Percentiles rank a stretch among this genome's conserved stretches.
phyloP scores from a whole-genome alignment of 805 yeast species.

The Tetrapisispora namnaoensis region DNA sequence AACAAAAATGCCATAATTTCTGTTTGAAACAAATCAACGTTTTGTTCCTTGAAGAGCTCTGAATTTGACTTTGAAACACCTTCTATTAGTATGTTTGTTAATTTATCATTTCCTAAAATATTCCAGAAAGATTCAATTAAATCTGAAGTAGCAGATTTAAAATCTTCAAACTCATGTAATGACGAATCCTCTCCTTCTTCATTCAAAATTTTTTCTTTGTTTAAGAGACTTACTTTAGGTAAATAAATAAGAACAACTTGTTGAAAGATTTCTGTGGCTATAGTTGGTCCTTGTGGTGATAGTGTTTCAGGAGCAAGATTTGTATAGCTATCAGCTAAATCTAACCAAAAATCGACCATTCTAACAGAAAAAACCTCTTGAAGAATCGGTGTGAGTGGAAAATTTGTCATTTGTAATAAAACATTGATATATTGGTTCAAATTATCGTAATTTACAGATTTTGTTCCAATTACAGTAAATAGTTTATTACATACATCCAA shows the following conservation, averaged over 20 bases:
- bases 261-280: constrained; percentile 35
- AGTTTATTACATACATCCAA: constrained; percentile 27
- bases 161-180: constrained; percentile 49
- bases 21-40: constrained; percentile 19
- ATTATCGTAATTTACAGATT: constrained; percentile 4
- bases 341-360: constrained; percentile 61
- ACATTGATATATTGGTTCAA: constrained; percentile 36
- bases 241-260: constrained; percentile 56
- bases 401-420: constrained; percentile 43
- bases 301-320: constrained; percentile 29
- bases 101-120: constrained; percentile 40
- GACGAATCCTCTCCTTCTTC: constrained; percentile 18
- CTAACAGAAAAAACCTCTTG: constrained; percentile 50
- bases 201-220: constrained; percentile 31
- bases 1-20: constrained; percentile 27
- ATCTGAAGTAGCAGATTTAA: constrained; percentile 68
- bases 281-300: constrained; percentile 22
- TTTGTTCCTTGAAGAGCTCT: not conserved
- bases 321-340: constrained; percentile 45
- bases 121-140: constrained; percentile 64
- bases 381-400: constrained; percentile 45
- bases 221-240: constrained; percentile 46
- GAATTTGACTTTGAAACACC: constrained; percentile 13
- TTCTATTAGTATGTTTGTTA: constrained; percentile 23
- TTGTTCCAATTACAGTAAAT: constrained; percentile 15